Percentiles rank a stretch among this genome's conserved stretches.
These are phyloP conservation scores for Boletus reticuloceps DNA, from an alignment of 768 basidiomycete genomes.

Conservation along the genomic window DNA sequence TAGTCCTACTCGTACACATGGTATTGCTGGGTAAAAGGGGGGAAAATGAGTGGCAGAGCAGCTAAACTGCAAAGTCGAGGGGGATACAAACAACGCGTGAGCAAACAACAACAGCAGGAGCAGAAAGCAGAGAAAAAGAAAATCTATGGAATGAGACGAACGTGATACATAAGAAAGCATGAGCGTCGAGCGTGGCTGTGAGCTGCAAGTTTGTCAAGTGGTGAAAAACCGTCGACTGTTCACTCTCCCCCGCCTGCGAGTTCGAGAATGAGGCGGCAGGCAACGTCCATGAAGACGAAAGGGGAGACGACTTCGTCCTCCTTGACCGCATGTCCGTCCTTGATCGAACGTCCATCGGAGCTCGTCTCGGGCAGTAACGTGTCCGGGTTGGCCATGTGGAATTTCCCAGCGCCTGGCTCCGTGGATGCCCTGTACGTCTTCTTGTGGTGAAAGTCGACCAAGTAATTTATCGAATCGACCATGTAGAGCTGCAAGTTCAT, in stretches of 20 bases:
- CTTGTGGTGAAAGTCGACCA: conserved; percentile 98
- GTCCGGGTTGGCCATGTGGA: conserved; percentile 53
- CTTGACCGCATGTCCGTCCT: conserved; percentile 39
- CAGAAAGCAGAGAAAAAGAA: conserved; percentile 4
- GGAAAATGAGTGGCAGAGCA: neutral
- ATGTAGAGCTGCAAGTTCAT: conserved; percentile 98
- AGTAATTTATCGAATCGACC: conserved; percentile 93
- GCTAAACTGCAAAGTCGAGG: neutral
- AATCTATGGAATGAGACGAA: conserved; percentile 13
- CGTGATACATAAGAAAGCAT: conserved; percentile 2
- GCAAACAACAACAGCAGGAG: conserved; percentile 13
- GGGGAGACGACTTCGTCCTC: conserved; percentile 76
- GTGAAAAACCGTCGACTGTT: neutral
- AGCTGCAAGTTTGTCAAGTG: neutral
- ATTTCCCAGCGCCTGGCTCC: conserved; percentile 66
- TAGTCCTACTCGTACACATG: too few species aligned
- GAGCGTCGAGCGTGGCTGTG: neutral
- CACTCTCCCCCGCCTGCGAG: conserved; percentile 69
- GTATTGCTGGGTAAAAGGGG: neutral
- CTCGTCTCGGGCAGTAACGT: conserved; percentile 41
- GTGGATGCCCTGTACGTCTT: conserved; percentile 82
- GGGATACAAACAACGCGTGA: conserved; percentile 8
- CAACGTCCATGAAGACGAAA: conserved; percentile 96
- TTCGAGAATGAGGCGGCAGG: conserved; percentile 90
- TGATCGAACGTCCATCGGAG: conserved; percentile 58